Evolutionary conservation across 169 alveolate species (phyloP), one percentile per base, ranked within the genome.

Genomic region (Theileria sp.): DNA sequence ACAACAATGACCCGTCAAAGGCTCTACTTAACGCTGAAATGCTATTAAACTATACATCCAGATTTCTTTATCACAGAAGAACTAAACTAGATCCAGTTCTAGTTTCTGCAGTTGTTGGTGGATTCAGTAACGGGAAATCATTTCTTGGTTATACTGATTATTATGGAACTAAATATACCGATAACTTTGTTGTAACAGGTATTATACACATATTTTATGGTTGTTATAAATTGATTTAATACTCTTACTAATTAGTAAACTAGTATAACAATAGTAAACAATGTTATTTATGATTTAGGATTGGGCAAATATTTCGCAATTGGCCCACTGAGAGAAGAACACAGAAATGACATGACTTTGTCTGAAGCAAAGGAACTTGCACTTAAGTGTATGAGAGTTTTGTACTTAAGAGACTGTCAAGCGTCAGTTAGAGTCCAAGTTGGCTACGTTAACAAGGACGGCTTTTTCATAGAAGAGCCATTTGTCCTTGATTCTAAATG

Each of bases 281-380:
- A 34, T 17, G n/a, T 62, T 13, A 62, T 62, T 13, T 28, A 13
- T 34, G 34, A 12, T 58, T 9, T 69, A 85, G 91, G 91, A 34
- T 50, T 85, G 78, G 91, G 91, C 0, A 85, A 79, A 69, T 85
- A 85, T 80, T 85, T 85, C 64, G 91, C 91, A 32, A 79, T 85
- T n/a, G 91, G 91, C 17, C 87, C 87, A 1, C 67, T 85, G 75
- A 54, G 91, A 66, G 87, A 85, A n/a, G 69, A 85, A 38, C 91
- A 85, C 69, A 38, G 83, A 17, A 34, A 15, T 13, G 54, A 79
- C 26, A 78, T 85, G 87, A 73, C 60, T 51, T 36, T 38, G 38
- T 77, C 44, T 17, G 87, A 77, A 32, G 91, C 91, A 50, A 58
- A 77, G 36, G 65, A 66, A 5, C 74, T 85, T 68, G 91, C 91